These are phyloP conservation scores for Phyllachora maydis DNA, from an alignment of 2,329 filamentous ascomycete genomes.

Conservation along the genomic window DNA sequence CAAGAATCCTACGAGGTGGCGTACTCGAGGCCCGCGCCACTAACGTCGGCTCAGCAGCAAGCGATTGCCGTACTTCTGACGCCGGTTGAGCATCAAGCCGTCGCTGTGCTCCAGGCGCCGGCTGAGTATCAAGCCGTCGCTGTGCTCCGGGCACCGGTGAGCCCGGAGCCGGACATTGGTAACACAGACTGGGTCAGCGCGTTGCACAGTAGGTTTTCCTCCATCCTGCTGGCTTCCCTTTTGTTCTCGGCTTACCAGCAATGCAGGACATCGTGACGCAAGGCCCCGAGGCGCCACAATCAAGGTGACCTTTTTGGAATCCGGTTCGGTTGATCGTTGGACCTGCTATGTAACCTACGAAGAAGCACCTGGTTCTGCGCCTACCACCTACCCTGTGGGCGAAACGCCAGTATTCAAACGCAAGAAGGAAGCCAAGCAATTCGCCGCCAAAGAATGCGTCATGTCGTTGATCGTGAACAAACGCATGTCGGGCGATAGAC, in stretches of 20 bases:
- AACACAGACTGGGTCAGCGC: constrained; percentile 17
- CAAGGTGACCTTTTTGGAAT: too few relatives aligned
- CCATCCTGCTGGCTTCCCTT: neutral
- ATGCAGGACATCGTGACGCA: too few relatives aligned
- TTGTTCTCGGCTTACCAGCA: too few relatives aligned
- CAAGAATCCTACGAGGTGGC: constrained; percentile 15
- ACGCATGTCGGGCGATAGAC: too few relatives aligned
- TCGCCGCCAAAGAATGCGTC: constrained; percentile 25
- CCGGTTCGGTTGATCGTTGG: too few relatives aligned
- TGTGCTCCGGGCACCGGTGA: too few relatives aligned
- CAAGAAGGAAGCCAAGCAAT: constrained; percentile 33
- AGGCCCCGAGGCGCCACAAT: too few relatives aligned
- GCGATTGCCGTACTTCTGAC: constrained; percentile 21
- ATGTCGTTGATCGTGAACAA: constrained; percentile 15
- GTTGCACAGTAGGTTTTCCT: constrained; percentile 12
- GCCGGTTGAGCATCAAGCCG: too few relatives aligned
- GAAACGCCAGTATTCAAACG: constrained; percentile 19
- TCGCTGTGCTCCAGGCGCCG: too few relatives aligned
- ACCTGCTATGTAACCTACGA: too few relatives aligned
- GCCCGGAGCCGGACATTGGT: constrained; percentile 5
- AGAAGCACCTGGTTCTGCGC: too few relatives aligned
- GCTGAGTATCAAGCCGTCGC: constrained; percentile 4
- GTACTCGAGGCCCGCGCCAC: constrained; percentile 11
- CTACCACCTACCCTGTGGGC: too few relatives aligned
- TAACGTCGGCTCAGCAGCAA: constrained; percentile 16